Percentiles rank a stretch among this genome's conserved stretches.
Evolutionary conservation across 2,329 filamentous ascomycete species (phyloP).

Genomic region (Ceratocystis harringtonii): DNA sequence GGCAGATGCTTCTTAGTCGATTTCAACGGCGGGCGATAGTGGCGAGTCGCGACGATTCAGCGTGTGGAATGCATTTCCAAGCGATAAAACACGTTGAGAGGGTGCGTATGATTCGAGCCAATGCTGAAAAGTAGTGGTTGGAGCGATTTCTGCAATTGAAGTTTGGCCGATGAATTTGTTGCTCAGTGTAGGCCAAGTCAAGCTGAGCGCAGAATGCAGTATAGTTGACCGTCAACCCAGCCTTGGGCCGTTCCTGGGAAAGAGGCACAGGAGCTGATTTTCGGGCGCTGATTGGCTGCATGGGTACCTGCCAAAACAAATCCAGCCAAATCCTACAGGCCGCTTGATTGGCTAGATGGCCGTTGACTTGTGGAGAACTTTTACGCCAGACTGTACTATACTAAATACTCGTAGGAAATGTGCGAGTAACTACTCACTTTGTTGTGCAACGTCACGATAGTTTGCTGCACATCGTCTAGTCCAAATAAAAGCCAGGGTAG

Average conservation of each 20-base stretch:
- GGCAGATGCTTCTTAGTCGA: not conserved
- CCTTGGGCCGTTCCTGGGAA: not conserved
- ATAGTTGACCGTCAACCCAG: not conserved
- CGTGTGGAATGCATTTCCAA: not conserved
- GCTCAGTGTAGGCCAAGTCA: not conserved
- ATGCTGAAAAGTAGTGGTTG: not conserved
- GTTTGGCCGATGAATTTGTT: not conserved
- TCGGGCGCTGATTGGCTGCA: slow-evolving; percentile 15
- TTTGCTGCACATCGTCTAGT: too few relatives aligned
- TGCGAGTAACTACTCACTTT: too few relatives aligned
- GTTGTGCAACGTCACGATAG: too few relatives aligned
- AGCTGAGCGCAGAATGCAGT: not conserved
- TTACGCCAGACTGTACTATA: too few relatives aligned
- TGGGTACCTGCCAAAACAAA: slow-evolving; percentile 9
- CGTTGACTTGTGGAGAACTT: not conserved
- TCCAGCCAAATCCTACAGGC: not conserved
- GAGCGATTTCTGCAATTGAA: not conserved
- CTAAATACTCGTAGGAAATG: too few relatives aligned
- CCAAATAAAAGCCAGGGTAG: slow-evolving; percentile 21
- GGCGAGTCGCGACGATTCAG: not conserved
- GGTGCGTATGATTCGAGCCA: not conserved
- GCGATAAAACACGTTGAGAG: not conserved
- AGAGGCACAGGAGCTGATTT: not conserved
- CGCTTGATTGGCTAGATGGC: not conserved
- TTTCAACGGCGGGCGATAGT: not conserved